Conservation (phyloP, 306 rosid genomes). For the Mimosa pudica region DNA sequence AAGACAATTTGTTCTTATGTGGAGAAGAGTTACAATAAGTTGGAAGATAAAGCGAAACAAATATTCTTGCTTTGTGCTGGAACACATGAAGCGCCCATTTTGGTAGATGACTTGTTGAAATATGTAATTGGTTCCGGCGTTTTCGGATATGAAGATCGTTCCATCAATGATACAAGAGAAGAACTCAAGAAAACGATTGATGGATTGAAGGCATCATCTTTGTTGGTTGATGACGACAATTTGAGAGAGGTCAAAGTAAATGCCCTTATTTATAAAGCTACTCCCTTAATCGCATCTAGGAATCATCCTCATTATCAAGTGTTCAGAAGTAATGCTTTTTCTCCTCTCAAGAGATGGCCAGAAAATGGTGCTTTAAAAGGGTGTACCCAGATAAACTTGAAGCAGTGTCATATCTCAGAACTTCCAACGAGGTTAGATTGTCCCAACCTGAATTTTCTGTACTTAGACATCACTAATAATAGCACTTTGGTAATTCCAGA, state of each 20-base stretch:
- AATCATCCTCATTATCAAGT: neutral
- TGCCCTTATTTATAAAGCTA: neutral
- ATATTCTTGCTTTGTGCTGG: neutral
- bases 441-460: neutral
- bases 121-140: neutral
- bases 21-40: neutral
- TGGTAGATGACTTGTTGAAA: neutral
- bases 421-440: neutral
- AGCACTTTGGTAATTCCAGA: neutral
- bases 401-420: neutral
- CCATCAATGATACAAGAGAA: neutral
- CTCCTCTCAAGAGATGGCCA: neutral
- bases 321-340: neutral
- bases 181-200: neutral
- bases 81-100: neutral
- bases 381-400: neutral
- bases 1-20: neutral
- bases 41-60: neutral
- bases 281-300: neutral
- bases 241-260: neutral
- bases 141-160: neutral
- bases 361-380: neutral
- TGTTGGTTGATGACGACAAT: neutral
- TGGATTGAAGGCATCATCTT: neutral
- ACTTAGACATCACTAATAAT: neutral